Base-by-base conservation (phyloP, 768 basidiomycete genomes). In the Amanita subjunquillea region DNA sequence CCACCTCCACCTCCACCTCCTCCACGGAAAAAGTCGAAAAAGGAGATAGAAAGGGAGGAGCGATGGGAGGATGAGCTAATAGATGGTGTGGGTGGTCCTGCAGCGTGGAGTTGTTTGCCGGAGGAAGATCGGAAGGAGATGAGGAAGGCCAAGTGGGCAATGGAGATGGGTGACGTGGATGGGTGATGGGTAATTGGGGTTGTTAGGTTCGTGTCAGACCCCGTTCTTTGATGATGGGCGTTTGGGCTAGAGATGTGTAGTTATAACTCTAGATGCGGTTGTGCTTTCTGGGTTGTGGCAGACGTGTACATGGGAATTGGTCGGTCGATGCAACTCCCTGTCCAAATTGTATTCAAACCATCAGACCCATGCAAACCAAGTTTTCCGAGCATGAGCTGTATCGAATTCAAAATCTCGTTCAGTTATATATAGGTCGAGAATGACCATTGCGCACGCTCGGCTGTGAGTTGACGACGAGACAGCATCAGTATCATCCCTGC, bases 41-140 rank as follows among this genome's bases (percentile, higher is more conserved):
- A 89, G 63, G 79, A 87, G 66, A 65, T 85, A 22, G 78, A 82
- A 60, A 66, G 77, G 60, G 87, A 90, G 66, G 87, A 90, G 63
- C 77, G 75, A 59, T 88, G 88, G 77, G 87, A 89, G 62, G 79
- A 86, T 63, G 87, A 91, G 67, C 66, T 90, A 53, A 72, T 84
- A 23, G 87, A 90, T 56, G 80, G 72, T 40, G 69, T 85, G 3
- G 85, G 86, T 9, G 87, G 86, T 15, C 78, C 85, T 68, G 73
- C 74, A 32, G 74, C 70, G 34, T 80, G 77, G 77, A 69, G 71
- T 34, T 66, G 65, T 20, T 65, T 78, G 67, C 67, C 64, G 30
- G 76, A 77, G 62, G 67, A 65, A 46, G 76, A 78, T 61, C 69
- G 81, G 65, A 77, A 68, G 56, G 69, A 69, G 49, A 63, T 85